These are phyloP conservation scores for Cercospora beticola DNA, from an alignment of 2,329 filamentous ascomycete genomes.

Conservation along the genomic window DNA sequence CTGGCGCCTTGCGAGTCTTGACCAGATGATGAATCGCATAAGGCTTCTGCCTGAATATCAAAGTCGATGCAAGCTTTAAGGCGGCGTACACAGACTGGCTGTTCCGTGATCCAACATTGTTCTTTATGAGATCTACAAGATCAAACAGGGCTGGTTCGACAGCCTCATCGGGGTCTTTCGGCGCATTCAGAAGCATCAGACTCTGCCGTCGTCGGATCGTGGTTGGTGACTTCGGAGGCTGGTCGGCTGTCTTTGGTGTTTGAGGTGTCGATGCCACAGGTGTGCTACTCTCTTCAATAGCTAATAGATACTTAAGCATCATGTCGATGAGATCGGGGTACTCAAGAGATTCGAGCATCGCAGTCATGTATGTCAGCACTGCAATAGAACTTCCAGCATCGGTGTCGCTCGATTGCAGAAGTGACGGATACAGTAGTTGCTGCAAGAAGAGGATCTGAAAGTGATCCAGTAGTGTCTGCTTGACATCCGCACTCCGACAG, in stretches of 20 bases:
- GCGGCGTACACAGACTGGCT: slow-evolving; percentile 88
- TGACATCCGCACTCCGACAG: slow-evolving; percentile 87
- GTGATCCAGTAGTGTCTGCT: slow-evolving; percentile 89
- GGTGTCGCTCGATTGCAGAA: slow-evolving; percentile 94
- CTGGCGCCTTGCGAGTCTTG: slow-evolving; percentile 60
- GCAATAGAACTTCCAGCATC: slow-evolving; percentile 96
- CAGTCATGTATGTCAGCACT: slow-evolving; percentile 86
- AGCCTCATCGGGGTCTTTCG: slow-evolving; percentile 71
- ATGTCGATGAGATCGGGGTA: slow-evolving; percentile 93
- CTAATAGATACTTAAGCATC: slow-evolving; percentile 87
- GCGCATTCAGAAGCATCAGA: slow-evolving; percentile 78
- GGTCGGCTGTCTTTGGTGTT: slow-evolving; percentile 62
- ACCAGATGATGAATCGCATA: slow-evolving; percentile 79
- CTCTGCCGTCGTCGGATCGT: slow-evolving; percentile 81
- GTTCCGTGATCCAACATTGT: slow-evolving; percentile 79
- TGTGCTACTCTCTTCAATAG: slow-evolving; percentile 62
- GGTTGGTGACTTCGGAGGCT: slow-evolving; percentile 49
- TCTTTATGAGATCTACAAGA: slow-evolving; percentile 83
- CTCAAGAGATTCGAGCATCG: slow-evolving; percentile 86
- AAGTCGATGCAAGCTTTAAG: slow-evolving; percentile 79
- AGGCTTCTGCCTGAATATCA: slow-evolving; percentile 81
- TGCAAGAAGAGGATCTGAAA: slow-evolving; percentile 96
- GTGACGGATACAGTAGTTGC: slow-evolving; percentile 91
- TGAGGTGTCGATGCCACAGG: slow-evolving; percentile 43
- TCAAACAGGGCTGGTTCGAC: slow-evolving; percentile 89